Conservation (phyloP, 148 eudicot species). For the Suaeda aralocaspica region DNA sequence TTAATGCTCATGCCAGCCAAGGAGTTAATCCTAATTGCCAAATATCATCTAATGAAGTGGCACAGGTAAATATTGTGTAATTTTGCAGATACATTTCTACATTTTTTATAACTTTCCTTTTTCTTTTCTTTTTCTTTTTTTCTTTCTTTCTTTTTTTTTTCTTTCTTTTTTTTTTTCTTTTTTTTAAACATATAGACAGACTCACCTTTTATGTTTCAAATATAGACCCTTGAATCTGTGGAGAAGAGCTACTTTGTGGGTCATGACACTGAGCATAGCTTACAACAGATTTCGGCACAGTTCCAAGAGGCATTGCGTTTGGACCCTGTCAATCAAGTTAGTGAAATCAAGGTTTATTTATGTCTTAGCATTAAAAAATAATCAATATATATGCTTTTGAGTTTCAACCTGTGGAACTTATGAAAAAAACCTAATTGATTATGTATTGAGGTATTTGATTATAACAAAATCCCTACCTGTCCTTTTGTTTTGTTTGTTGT, state of each 20-base stretch:
- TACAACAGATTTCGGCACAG: conserved; percentile 78
- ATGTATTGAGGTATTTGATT: too few species aligned
- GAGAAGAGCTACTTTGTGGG: conserved; percentile 39
- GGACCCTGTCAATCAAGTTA: conserved; percentile 38
- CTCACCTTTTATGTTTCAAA: background rate
- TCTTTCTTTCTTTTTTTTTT: too few species aligned
- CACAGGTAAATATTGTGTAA: conserved; percentile 40
- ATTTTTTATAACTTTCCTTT: too few species aligned
- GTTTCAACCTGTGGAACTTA: background rate
- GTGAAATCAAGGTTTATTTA: conserved; percentile 51
- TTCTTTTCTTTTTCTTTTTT: too few species aligned
- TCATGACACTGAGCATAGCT: conserved; percentile 51
- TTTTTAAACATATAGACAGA: too few species aligned
- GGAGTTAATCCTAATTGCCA: conserved; percentile 39
- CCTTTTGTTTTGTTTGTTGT: background rate
- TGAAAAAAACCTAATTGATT: background rate
- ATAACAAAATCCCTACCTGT: background rate
- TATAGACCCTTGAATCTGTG: conserved; percentile 42
- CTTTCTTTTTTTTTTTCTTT: too few species aligned
- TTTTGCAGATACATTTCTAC: too few species aligned
- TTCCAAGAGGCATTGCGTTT: conserved; percentile 62
- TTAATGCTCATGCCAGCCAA: conserved; percentile 38
- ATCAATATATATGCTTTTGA: background rate
- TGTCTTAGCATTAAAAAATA: background rate
- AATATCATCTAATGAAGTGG: conserved; percentile 39